Evolutionary conservation across 345 rosid species (phyloP), one percentile per base, ranked within the genome.

Genomic region (Populus alba): DNA sequence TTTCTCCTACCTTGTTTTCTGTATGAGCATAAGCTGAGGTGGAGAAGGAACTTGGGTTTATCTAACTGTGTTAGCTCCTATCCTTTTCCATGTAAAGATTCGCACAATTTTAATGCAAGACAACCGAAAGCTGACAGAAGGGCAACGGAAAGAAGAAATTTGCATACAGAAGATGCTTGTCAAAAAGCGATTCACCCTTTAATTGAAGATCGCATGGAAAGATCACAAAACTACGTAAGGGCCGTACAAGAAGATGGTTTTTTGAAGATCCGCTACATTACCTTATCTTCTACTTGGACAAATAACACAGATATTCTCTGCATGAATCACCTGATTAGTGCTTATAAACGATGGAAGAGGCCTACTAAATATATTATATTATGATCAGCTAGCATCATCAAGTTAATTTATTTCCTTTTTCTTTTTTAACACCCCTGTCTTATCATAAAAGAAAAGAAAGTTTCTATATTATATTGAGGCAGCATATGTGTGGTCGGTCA

Each of bases 21-120:
- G 3, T 9, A n/a, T n/a, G 63, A 57, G 27, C 63, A 74, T 47
- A 39, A 29, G 37, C 68, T 8, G 67, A 66, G 65, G 75, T 55
- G 78, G 67, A 68, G 55, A 85, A 49, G 51, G 53, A 68, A 79
- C 73, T 76, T 51, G 85, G 72, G 33, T 74, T 80, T 73, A 78
- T 86, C 84, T 71, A 71, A 49, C n/a, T 43, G 66, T 33, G 66
- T 33, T n/a, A 31, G 22, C 65, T 45, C 76, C 39, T 66, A 51
- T 68, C 5, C 18, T 35, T 57, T 38, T 29, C 38, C n/a, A 37
- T 17, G 1, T 35, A 18, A 43, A 83, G 81, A 83, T 83, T 83
- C 88, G 73, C 69, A 61, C 38, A 18, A 65, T 66, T 35, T 68
- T 47, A n/a, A 66, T 72, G 75, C 80, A 62, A 75, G 70, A 80